Base-by-base conservation (phyloP, 1,284 basidiomycete species). In the Ganoderma resinaceum region DNA sequence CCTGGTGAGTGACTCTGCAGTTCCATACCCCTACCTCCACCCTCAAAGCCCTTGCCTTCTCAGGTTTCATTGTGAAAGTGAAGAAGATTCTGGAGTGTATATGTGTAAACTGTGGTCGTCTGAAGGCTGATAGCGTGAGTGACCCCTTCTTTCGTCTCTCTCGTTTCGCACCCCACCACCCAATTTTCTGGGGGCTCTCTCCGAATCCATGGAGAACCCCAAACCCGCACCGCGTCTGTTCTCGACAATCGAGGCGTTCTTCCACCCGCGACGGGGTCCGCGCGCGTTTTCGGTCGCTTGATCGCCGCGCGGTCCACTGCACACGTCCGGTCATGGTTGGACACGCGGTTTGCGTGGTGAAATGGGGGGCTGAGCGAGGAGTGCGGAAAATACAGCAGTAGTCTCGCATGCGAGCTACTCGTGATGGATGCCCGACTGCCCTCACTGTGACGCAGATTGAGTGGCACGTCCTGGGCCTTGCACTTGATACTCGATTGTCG, bases 51-150 rank as follows among this genome's bases (percentile, higher is more conserved):
- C 31, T 62, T 66, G 35, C 9, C 18, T 26, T 63, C 65, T 46
- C 75, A 96, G 96, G 98, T 63, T 99, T 99, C 84, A 91, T 99
- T 77, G 89, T 95, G 81, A 99, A 99, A 90, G 96, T 99, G 81
- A 99, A 99, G 86, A 99, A 99, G 88, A 98, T 99, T 77, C 84
- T 99, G 83, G 98, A 99, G 87, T 95, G 94, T 83, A 95, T 99
- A 76, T 99, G 98, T 86, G 95, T 97, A 77, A 97, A 97, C 79
- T 99, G 98, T 82, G 98, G 98, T 78, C 98, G 95, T 83, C 87
- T 99, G 75, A 99, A 98, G 86, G 94, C 94, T 73, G 96, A 98
- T 84, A 91, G 91, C 87, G 95, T 97, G 89, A 93, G 95, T 95
- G 79, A 83, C 79, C 83, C 83, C 85, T 87, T 82, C 80, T 82